Conservation (phyloP, 2,329 filamentous ascomycete genomes). For the Plenodomus biglobosus region DNA sequence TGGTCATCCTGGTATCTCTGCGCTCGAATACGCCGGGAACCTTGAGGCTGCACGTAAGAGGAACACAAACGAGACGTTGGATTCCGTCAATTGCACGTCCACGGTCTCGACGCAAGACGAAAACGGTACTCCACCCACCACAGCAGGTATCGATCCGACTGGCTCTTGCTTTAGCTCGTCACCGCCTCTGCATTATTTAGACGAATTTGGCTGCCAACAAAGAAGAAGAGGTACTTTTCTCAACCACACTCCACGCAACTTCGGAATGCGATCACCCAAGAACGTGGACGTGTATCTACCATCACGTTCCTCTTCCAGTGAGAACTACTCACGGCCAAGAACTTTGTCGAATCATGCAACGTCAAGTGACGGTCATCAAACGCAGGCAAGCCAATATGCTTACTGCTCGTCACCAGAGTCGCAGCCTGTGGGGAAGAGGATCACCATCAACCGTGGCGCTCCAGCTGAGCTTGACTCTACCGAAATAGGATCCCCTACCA, state of each 20-base stretch:
- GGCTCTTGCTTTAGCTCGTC: constrained; percentile 5
- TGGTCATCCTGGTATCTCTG: constrained; percentile 38
- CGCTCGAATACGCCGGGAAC: constrained; percentile 35
- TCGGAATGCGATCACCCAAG: constrained; percentile 26
- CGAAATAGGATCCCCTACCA: constrained; percentile 9
- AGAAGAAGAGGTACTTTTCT: constrained; percentile 35
- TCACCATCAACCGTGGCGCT: constrained; percentile 11
- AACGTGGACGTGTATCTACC: constrained; percentile 19
- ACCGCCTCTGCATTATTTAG: constrained; percentile 20
- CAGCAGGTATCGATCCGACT: constrained; percentile 15
- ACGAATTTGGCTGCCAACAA: constrained; percentile 26
- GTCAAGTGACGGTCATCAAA: constrained; percentile 6
- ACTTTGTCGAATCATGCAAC: constrained; percentile 15
- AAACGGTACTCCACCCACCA: constrained; percentile 15
- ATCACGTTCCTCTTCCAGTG: constrained; percentile 15
- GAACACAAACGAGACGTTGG: constrained; percentile 18
- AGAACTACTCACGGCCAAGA: constrained; percentile 25
- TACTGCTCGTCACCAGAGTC: constrained; percentile 17
- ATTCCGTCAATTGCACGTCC: constrained; percentile 24
- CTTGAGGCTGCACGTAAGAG: constrained; percentile 18
- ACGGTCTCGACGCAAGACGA: constrained; percentile 21
- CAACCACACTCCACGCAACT: constrained; percentile 38
- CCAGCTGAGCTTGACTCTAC: constrained; percentile 23
- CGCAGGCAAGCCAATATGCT: constrained; percentile 2
- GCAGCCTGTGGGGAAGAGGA: constrained; percentile 5